phyloP scores from a whole-genome alignment of 257 asterid genomes.

The Primulina eburnea region DNA sequence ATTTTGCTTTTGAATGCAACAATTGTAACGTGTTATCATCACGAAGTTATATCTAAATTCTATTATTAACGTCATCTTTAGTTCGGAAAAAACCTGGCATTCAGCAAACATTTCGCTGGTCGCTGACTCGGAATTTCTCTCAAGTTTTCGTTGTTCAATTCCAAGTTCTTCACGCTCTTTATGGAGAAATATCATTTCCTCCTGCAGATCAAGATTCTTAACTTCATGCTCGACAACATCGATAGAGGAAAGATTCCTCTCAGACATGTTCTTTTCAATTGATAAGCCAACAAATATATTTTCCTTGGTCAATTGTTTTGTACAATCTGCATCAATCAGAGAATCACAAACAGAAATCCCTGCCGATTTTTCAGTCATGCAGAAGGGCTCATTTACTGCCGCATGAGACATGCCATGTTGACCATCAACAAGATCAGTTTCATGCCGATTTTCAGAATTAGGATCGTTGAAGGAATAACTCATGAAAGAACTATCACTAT shows the following conservation, averaged over 20 bases:
- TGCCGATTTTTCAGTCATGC: slow-evolving; percentile 22
- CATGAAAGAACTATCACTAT: slow-evolving; percentile 21
- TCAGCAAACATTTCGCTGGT: slow-evolving; percentile 90
- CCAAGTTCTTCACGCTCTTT: slow-evolving; percentile 69
- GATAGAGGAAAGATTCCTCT: slow-evolving; percentile 22
- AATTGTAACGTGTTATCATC: not conserved
- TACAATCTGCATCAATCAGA: slow-evolving; percentile 25
- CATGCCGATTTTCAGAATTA: slow-evolving; percentile 18
- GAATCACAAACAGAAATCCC: slow-evolving; percentile 32
- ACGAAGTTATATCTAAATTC: slow-evolving; percentile 8
- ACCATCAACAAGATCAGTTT: slow-evolving; percentile 31
- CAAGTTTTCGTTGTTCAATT: slow-evolving; percentile 71
- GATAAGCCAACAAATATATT: slow-evolving; percentile 27
- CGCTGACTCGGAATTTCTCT: slow-evolving; percentile 88
- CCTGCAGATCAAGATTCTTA: slow-evolving; percentile 53
- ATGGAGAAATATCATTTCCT: slow-evolving; percentile 55
- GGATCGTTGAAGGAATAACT: slow-evolving; percentile 23
- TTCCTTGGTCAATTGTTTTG: slow-evolving; percentile 29
- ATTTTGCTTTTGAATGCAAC: not conserved
- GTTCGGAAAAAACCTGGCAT: slow-evolving; percentile 62
- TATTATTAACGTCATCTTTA: not conserved
- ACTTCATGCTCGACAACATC: slow-evolving; percentile 36
- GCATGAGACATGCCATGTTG: slow-evolving; percentile 29
- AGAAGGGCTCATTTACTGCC: slow-evolving; percentile 25
- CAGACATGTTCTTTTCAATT: slow-evolving; percentile 27